Evolutionary conservation across 2,329 filamentous ascomycete genomes (phyloP), one percentile per base, ranked within the genome.

Genomic region (Escovopsis sp.): DNA sequence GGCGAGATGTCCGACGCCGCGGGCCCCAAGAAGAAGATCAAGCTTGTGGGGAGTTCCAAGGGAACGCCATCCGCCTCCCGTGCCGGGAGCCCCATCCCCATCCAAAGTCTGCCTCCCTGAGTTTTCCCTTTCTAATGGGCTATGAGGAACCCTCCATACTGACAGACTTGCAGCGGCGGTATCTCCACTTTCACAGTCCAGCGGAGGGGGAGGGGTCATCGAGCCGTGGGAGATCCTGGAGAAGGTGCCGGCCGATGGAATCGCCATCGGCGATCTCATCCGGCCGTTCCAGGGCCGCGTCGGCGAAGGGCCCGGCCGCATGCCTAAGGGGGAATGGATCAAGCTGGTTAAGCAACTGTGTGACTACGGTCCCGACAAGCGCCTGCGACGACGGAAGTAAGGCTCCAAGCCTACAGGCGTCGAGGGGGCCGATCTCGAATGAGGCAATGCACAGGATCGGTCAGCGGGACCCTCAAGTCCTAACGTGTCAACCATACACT

Each of bases 1-100:
- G 76, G 74, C 26, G 75, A 79, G 47, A 76, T 73, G 61, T 76
- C 72, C 1, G 74, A 78, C 43, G 66, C 66, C 4, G 56, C 56
- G 27, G 48, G 43, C 10, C 48, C 48, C 35, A 68, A 65, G 52
- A 73, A 68, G 53, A 70, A 69, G 53, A 70, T 73, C 45, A 73
- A 70, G 52, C 54, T 74, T 35, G 58, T 64, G 15, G 60, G 57
- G 26, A 58, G 55, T 34, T 55, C 62, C 19, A 61, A 55, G 35
- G 64, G 61, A 14, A 72, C 72, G 5, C 73, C 75, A 5, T 59
- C 60, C 7, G 72, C 63, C 13, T 81, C 75, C 8, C 65, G 77
- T 40, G 68, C 72, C 35, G 67, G 68, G 21, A 82, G 76, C 48
- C 78, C 73, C 47, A 62, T 55, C 39, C 56, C 70, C 37, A 43